A percentile compares a stretch with the other conserved stretches of the same genome.
Conservation (phyloP, 164 flowering plant species). For the Macadamia integrifolia region DNA sequence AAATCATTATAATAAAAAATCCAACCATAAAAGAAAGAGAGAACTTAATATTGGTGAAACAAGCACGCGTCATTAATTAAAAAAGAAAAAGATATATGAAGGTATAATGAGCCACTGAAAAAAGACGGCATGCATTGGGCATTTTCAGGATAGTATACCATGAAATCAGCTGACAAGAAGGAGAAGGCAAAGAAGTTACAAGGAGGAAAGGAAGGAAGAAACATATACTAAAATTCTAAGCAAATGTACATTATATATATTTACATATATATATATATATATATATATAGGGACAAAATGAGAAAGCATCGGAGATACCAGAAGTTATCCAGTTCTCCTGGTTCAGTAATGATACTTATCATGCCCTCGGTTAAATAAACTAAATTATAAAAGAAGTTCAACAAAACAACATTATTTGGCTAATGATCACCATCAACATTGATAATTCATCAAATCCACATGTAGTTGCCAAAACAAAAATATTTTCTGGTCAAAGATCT, state of each 20-base stretch:
- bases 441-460: too few species aligned
- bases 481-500: too few species aligned
- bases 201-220: too few species aligned
- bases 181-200: not conserved
- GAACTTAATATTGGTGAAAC: not conserved
- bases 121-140: not conserved
- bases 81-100: not conserved
- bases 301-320: too few species aligned
- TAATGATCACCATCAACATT: not conserved
- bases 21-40: too few species aligned
- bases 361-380: not conserved
- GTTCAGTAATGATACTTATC: not conserved
- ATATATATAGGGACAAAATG: too few species aligned
- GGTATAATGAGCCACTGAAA: not conserved
- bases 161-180: not conserved
- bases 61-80: not conserved
- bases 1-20: too few species aligned
- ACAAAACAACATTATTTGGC: not conserved
- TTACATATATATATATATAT: too few species aligned
- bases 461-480: too few species aligned
- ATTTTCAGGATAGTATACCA: not conserved
- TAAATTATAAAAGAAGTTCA: not conserved
- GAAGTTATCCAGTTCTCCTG: not conserved
- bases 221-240: too few species aligned
- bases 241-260: too few species aligned